phyloP scores from a whole-genome alignment of 164 flowering plant genomes.

The Dillenia turbinata region DNA sequence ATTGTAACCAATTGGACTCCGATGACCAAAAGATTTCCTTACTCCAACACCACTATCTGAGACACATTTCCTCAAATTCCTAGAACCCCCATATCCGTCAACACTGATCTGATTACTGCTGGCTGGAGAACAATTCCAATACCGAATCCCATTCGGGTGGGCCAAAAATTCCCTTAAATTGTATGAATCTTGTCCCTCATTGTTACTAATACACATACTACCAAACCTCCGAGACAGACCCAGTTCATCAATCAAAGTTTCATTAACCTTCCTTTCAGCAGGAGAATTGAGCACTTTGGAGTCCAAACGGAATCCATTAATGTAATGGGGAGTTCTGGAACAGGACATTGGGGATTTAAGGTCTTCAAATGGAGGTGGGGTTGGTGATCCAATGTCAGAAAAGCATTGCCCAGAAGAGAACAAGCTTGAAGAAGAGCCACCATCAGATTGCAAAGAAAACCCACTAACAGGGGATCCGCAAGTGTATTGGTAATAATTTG shows the following conservation, averaged over 20 bases:
- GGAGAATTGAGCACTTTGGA: slow-evolving; percentile 13
- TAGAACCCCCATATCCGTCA: slow-evolving; percentile 18
- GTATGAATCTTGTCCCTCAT: slow-evolving; percentile 12
- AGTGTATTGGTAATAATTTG: slow-evolving; percentile 11
- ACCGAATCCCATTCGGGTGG: slow-evolving; percentile 17
- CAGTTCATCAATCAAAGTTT: slow-evolving; percentile 17
- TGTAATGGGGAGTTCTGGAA: slow-evolving; percentile 6
- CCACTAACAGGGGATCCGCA: slow-evolving; percentile 34
- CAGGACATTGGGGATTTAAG: slow-evolving; percentile 6
- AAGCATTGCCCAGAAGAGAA: slow-evolving; percentile 28
- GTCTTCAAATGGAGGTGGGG: slow-evolving; percentile 18
- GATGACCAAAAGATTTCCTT: slow-evolving; percentile 5
- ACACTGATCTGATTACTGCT: slow-evolving; percentile 15
- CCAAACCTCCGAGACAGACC: slow-evolving; percentile 23
- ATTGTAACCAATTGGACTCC: slow-evolving; percentile 4
- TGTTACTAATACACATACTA: slow-evolving; percentile 27
- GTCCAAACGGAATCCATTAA: slow-evolving; percentile 19
- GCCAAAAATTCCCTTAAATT: slow-evolving; percentile 3
- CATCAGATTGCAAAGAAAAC: slow-evolving; percentile 23
- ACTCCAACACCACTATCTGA: slow-evolving; percentile 17
- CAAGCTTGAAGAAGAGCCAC: slow-evolving; percentile 36
- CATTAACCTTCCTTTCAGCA: slow-evolving; percentile 13
- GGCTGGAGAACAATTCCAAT: slow-evolving; percentile 3
- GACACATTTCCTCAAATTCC: slow-evolving; percentile 12
- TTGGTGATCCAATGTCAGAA: slow-evolving; percentile 25